Base-by-base conservation (phyloP, 495 filamentous ascomycete species). In the Daldinia decipiens region DNA sequence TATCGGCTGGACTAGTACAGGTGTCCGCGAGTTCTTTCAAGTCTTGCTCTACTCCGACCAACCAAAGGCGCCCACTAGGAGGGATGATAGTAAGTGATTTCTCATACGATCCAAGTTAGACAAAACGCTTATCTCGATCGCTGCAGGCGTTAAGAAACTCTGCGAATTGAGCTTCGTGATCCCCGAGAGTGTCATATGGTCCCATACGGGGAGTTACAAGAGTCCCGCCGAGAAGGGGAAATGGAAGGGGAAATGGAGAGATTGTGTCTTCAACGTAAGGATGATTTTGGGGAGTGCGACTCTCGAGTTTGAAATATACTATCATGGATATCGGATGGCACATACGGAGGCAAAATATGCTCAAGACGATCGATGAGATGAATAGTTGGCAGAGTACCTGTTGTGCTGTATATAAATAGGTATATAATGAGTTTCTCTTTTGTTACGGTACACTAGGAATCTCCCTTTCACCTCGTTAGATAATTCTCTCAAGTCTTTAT, bases 291-390 rank as follows among this genome's bases (percentile, higher is more conserved):
- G 50, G 50, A 53, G 27, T 8, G 50, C 50, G 1, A n/a, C 50
- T 53, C 50, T 53, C n/a, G 50, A 29, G 27, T 53, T 53, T 53
- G 50, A 53, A 53, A 12, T 53, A 6, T 56, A 56, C 9, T 56
- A 32, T 36, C 53, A 34, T 21, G 53, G 53, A 39, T 38, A 57
- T 24, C 50, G 50, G 24, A 26, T 53, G 13, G 50, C 50, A 31
- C 50, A 53, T 53, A 31, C 50, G 4, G 50, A 53, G 24, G 27
- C 50, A 24, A 53, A 53, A 17, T 53, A 31, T 12, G 50, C 24
- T n/a, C 50, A 53, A 53, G 50, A 31, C 1, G 19, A 24, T 5
- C 7, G 15, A n/a, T 5, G 13, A 21, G 15, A 53, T 12, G 21
- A 5, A 51, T 21, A 17, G 6, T 15, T n/a, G n/a, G 40, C 0